Evolutionary conservation across 2,329 filamentous ascomycete genomes (phyloP).

Genomic region (Aspergillus pseudonomiae): DNA sequence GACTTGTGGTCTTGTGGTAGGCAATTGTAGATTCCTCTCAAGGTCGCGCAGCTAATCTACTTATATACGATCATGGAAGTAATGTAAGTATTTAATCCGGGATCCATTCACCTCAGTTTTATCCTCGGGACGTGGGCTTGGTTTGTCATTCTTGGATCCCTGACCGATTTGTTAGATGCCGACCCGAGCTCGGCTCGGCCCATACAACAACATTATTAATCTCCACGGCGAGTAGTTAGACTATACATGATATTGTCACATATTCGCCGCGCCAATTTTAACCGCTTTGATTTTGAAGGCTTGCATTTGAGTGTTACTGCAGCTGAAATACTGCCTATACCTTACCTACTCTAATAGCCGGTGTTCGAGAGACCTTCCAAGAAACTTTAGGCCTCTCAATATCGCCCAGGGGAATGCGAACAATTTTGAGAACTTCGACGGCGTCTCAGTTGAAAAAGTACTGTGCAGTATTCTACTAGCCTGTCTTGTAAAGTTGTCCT

Average conservation of each 20-base stretch:
- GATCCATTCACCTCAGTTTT: neutral
- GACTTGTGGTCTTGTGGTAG: neutral
- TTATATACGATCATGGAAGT: neutral
- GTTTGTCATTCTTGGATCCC: neutral
- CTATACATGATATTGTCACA: neutral
- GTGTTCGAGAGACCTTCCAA: neutral
- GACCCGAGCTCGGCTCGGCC: constrained; percentile 21
- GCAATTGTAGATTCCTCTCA: neutral
- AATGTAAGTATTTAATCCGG: neutral
- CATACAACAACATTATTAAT: constrained; percentile 4
- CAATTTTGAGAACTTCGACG: neutral
- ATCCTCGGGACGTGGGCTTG: constrained; percentile 16
- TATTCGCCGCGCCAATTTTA: neutral
- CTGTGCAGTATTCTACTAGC: neutral
- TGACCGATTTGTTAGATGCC: neutral
- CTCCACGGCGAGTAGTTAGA: neutral
- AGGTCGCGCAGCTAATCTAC: neutral
- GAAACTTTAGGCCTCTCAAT: neutral
- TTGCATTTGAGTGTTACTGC: neutral
- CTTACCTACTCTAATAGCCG: no score
- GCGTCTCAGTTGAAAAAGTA: neutral
- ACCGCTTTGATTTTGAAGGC: neutral
- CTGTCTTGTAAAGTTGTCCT: neutral
- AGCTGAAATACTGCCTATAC: neutral
- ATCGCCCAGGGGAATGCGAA: neutral